Evolutionary conservation across 345 rosid species (phyloP), one percentile per base, ranked within the genome.

Genomic region (Salix suchowensis): DNA sequence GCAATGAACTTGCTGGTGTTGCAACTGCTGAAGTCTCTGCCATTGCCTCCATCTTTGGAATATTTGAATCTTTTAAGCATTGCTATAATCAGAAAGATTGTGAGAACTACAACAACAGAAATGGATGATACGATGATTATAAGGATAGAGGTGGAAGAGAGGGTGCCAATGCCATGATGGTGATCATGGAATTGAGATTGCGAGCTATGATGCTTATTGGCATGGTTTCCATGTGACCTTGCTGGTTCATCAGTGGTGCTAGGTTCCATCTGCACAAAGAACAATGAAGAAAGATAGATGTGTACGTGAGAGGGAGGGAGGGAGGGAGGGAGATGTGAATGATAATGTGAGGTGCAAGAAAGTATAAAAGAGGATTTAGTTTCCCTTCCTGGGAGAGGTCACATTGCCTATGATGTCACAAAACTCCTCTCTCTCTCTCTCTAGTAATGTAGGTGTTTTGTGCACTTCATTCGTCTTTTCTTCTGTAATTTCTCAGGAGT

Each of bases 11-110:
- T 77, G 78, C 80, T 77, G 68, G 74, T 64, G 73, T 82, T 84
- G 50, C 60, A 66, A 74, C 73, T 61, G 70, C 82, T 32, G 60
- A 36, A 77, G 55, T 85, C 86, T 76, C 79, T 85, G 68, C 80
- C 74, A 65, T 74, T 42, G 73, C 55, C 65, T 60, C 75, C 76
- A 14, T 81, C 84, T 79, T 76, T 85, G 5, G 79, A 13, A 23
- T 87, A 81, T 79, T 81, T 90, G 82, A 85, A 87, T 19, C 91
- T 75, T 65, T 90, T 78, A 32, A 90, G 76, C 78, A 91, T 62
- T 26, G 83, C 11, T 30, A 90, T 68, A 44, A 90, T 74, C 6
- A 94, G 42, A 71, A 84, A 76, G 67, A 90, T 72, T 0, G 80
- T 80, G 4, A 92, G 60, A 55, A 89, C 71, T 4, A 88, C 74